phyloP scores from a whole-genome alignment of 805 yeast genomes.

The Pichia heedii region DNA sequence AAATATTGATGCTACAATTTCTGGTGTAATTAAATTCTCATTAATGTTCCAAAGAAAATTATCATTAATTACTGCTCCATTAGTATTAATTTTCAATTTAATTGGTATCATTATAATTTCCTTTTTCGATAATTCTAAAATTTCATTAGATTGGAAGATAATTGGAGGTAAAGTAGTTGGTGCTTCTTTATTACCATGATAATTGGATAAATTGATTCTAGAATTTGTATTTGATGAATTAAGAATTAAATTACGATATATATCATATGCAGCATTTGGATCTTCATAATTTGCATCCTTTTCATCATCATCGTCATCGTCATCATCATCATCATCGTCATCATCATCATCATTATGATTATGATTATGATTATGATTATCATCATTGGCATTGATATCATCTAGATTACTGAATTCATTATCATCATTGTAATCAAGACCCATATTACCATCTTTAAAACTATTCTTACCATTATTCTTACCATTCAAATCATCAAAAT shows the following conservation, averaged over 20 bases:
- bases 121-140: constrained; percentile 23
- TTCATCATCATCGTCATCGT: constrained; percentile 51
- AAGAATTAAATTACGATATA: constrained; percentile 8
- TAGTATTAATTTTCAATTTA: constrained; percentile 51
- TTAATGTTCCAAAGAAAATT: constrained; percentile 67
- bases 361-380: constrained; percentile 28
- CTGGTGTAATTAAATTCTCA: constrained; percentile 61
- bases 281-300: constrained; percentile 60
- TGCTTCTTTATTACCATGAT: constrained; percentile 31
- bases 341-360: constrained; percentile 10
- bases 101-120: constrained; percentile 54
- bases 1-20: constrained; percentile 62
- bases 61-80: constrained; percentile 47
- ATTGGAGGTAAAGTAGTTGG: constrained; percentile 28
- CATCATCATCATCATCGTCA: constrained; percentile 30
- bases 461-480: not conserved
- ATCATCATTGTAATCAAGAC: not conserved
- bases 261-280: constrained; percentile 36
- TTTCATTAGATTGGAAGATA: constrained; percentile 26
- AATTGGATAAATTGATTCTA: constrained; percentile 23
- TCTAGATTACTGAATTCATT: constrained; percentile 7
- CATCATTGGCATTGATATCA: constrained; percentile 32
- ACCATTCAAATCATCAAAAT: not conserved
- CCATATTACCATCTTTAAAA: not conserved
- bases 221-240: constrained; percentile 6